Conservation (phyloP, 2,329 filamentous ascomycete species). For the Onygena corvina region DNA sequence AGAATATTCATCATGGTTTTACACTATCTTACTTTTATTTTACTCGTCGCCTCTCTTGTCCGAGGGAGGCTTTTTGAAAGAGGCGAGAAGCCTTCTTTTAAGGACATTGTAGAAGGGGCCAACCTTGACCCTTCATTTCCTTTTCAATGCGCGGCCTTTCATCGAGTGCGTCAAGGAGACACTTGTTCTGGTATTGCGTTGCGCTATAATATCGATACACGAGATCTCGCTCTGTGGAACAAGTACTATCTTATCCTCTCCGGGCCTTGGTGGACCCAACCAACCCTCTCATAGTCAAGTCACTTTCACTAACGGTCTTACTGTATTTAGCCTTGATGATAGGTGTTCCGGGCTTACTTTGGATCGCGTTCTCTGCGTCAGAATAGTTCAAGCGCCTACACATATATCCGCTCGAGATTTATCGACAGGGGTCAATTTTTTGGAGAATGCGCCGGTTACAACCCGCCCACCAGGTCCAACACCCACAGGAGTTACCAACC, state of each 20-base stretch:
- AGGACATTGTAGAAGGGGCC: neutral
- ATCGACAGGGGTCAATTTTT: neutral
- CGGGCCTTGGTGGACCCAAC: no score
- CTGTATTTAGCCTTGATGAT: neutral
- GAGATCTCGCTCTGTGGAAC: neutral
- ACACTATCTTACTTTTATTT: neutral
- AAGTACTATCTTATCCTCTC: neutral
- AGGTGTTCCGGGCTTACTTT: neutral
- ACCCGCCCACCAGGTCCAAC: neutral
- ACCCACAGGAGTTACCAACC: neutral
- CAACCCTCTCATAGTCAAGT: no score
- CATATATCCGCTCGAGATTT: neutral
- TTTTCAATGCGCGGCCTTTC: neutral
- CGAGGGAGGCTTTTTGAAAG: neutral
- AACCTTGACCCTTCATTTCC: neutral
- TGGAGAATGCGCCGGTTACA: neutral
- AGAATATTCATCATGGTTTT: neutral
- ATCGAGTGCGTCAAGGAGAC: constrained; percentile 1
- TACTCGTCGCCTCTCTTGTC: neutral
- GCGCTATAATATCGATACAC: neutral
- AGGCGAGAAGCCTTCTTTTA: neutral
- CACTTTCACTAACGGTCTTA: neutral
- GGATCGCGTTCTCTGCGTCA: neutral
- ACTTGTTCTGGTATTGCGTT: neutral
- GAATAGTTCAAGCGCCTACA: neutral